Conservation (phyloP, 1,284 basidiomycete genomes). For the Naganishia liquefaciens region DNA sequence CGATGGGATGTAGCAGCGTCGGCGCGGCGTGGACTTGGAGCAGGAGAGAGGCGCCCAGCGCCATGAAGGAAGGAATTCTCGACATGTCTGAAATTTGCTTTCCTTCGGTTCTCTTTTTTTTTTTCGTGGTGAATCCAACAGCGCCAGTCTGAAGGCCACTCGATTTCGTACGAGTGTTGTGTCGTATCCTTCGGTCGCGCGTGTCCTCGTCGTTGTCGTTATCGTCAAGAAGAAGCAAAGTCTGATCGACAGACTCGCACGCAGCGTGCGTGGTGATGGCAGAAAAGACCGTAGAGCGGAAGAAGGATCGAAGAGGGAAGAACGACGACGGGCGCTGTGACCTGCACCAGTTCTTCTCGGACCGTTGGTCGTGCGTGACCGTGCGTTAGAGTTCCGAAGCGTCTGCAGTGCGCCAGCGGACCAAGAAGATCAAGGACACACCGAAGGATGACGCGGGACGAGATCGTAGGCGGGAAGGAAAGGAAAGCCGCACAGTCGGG, state of each 20-base stretch:
- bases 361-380: slow-evolving; percentile 17
- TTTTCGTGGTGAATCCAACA: slow-evolving; percentile 2
- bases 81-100: neutral
- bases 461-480: neutral
- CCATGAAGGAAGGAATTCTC: slow-evolving; percentile 1
- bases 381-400: neutral
- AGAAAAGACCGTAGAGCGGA: neutral
- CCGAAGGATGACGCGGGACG: neutral
- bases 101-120: neutral
- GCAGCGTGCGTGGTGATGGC: neutral
- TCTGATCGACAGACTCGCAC: slow-evolving; percentile 19
- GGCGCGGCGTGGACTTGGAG: slow-evolving; percentile 42
- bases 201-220: neutral
- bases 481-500: neutral
- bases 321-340: slow-evolving; percentile 24
- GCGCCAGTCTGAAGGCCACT: slow-evolving; percentile 13
- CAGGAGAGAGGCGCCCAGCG: slow-evolving; percentile 23
- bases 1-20: slow-evolving; percentile 49
- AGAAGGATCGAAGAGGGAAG: slow-evolving; percentile 13
- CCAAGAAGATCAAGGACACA: neutral
- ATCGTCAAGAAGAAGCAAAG: neutral
- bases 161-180: slow-evolving; percentile 1
- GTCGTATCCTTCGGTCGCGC: neutral
- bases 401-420: neutral
- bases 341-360: slow-evolving; percentile 20